phyloP scores from a whole-genome alignment of 371 early-diverging fungal genomes.

The Smittium culicis region DNA sequence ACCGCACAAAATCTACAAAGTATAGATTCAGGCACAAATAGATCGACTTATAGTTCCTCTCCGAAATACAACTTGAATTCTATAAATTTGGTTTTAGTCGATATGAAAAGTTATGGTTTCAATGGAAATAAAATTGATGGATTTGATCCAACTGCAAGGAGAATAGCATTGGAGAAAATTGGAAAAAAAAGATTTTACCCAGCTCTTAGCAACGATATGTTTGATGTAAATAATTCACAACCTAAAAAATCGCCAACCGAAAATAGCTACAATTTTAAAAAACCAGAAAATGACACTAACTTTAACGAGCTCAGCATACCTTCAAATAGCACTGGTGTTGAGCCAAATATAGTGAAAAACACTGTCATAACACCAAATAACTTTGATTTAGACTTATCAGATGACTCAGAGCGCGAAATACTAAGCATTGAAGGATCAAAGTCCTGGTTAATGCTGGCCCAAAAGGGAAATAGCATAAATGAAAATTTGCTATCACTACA shows the following conservation, averaged over 20 bases:
- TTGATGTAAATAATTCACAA: background rate
- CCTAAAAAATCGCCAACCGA: background rate
- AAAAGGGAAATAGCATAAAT: background rate
- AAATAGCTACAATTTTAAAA: too few relatives aligned
- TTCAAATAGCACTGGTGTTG: background rate
- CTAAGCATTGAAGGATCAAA: background rate
- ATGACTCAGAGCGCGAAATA: background rate
- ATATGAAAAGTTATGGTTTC: background rate
- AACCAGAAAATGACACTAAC: background rate
- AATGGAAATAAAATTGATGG: background rate
- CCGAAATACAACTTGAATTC: background rate
- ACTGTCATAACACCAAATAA: background rate
- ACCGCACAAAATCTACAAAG: too few relatives aligned
- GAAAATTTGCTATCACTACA: background rate
- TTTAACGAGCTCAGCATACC: background rate
- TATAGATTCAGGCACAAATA: too few relatives aligned
- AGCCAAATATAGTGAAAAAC: background rate
- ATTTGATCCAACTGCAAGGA: background rate
- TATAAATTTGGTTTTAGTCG: background rate
- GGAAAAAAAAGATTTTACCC: background rate
- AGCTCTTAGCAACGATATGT: background rate
- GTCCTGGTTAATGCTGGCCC: background rate
- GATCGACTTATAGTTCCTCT: too few relatives aligned
- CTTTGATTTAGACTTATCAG: background rate
- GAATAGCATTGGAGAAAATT: background rate